A percentile compares a stretch with the other conserved stretches of the same genome.
These are phyloP conservation scores for Fusarium annulatum DNA, from an alignment of 2,329 filamentous ascomycete genomes.

Conservation along the genomic window DNA sequence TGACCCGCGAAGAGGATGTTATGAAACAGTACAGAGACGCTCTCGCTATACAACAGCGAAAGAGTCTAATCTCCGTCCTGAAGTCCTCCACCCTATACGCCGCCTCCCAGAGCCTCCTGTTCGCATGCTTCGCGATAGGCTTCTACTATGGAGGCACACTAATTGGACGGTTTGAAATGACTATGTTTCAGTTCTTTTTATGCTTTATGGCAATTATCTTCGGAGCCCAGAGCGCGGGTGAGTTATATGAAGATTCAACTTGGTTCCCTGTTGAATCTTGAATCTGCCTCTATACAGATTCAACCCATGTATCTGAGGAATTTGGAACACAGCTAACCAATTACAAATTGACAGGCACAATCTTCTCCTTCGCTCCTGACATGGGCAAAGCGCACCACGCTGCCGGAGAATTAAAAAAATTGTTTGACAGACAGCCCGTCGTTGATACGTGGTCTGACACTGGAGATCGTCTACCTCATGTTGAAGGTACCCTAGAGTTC, in stretches of 20 bases:
- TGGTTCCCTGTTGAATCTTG: too few relatives aligned
- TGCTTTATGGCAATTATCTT: slow-evolving; percentile 91
- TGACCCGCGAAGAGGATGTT: slow-evolving; percentile 89
- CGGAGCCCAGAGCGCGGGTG: slow-evolving; percentile 46
- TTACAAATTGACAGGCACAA: slow-evolving; percentile 54
- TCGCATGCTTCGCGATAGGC: slow-evolving; percentile 84
- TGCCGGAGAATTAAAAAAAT: slow-evolving; percentile 79
- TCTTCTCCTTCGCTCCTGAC: slow-evolving; percentile 90
- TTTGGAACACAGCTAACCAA: too few relatives aligned
- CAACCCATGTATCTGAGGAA: too few relatives aligned
- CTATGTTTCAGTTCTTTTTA: slow-evolving; percentile 89
- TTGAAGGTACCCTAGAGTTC: slow-evolving; percentile 88
- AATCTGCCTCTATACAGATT: too few relatives aligned
- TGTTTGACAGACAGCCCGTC: slow-evolving; percentile 83
- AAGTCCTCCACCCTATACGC: slow-evolving; percentile 85
- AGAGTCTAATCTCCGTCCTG: slow-evolving; percentile 77
- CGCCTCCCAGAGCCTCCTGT: slow-evolving; percentile 83
- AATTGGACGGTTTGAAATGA: slow-evolving; percentile 77
- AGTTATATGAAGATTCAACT: too few relatives aligned
- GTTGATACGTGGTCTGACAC: slow-evolving; percentile 85
- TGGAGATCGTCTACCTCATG: slow-evolving; percentile 69
- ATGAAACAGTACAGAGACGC: slow-evolving; percentile 75
- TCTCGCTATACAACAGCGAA: slow-evolving; percentile 73
- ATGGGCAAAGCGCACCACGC: slow-evolving; percentile 94
- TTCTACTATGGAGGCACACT: slow-evolving; percentile 93